phyloP scores from a whole-genome alignment of 2,329 filamentous ascomycete species.

The Claviceps purpurea region DNA sequence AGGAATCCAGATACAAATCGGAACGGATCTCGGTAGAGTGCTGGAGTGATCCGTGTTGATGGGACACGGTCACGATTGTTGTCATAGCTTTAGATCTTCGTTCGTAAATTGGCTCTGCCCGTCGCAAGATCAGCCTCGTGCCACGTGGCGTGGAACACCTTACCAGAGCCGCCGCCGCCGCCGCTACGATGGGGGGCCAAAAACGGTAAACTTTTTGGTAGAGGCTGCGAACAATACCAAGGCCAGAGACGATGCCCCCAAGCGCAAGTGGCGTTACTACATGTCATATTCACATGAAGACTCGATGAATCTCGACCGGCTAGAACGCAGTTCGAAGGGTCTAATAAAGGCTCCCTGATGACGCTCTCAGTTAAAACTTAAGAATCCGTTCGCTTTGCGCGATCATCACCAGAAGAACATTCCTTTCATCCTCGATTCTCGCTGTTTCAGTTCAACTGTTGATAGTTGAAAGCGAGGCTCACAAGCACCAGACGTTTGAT shows the following conservation, averaged over 20 bases:
- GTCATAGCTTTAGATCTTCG: neutral
- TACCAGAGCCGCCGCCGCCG: neutral
- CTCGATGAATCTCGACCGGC: neutral
- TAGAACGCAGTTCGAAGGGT: too few relatives aligned
- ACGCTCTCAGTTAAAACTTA: neutral
- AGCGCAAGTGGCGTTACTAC: neutral
- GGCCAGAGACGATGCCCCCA: neutral
- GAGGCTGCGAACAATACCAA: conserved; percentile 1
- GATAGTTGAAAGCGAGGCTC: too few relatives aligned
- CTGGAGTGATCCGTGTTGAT: neutral
- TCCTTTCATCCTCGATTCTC: too few relatives aligned
- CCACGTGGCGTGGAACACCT: neutral
- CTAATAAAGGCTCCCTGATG: neutral
- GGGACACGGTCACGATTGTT: neutral
- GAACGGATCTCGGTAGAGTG: neutral
- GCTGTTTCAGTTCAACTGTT: too few relatives aligned
- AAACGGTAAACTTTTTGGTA: neutral
- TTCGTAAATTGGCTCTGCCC: neutral
- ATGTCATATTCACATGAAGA: neutral
- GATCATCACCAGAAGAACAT: too few relatives aligned
- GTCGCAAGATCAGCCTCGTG: neutral
- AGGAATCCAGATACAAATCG: neutral
- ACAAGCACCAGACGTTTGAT: too few relatives aligned
- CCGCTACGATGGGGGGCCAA: neutral
- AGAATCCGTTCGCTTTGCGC: too few relatives aligned